phyloP scores from a whole-genome alignment of 1,139 yeast genomes.

The Scheffersomyces segobiensis region DNA sequence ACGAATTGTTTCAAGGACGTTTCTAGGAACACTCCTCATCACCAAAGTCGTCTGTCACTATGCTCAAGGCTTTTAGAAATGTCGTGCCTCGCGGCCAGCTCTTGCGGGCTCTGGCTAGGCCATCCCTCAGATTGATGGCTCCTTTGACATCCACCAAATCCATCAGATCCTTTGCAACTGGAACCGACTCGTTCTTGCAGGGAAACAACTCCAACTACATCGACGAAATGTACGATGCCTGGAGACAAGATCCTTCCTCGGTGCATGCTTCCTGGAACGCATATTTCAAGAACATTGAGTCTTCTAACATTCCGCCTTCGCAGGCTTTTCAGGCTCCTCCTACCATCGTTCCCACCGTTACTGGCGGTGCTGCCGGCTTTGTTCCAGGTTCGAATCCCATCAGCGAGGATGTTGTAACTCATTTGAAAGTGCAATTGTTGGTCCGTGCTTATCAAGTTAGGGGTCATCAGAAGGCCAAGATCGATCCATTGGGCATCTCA shows the following conservation, averaged over 20 bases:
- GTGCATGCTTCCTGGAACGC: constrained; percentile 98
- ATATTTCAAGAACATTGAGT: constrained; percentile 86
- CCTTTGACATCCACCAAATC: neutral
- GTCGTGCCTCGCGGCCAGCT: constrained; percentile 36
- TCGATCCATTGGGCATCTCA: constrained; percentile 90
- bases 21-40: neutral
- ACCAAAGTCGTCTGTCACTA: constrained; percentile 11
- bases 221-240: constrained; percentile 96
- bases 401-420: constrained; percentile 74
- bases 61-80: constrained; percentile 49
- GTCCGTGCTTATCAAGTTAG: constrained; percentile 99
- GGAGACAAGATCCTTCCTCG: constrained; percentile 85
- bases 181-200: constrained; percentile 71
- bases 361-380: constrained; percentile 69
- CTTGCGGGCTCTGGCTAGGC: constrained; percentile 15
- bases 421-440: constrained; percentile 90
- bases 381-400: constrained; percentile 49
- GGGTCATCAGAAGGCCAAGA: constrained; percentile 94
- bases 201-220: constrained; percentile 88
- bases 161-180: constrained; percentile 19
- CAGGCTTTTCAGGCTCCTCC: constrained; percentile 91
- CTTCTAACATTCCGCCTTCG: constrained; percentile 66
- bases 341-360: constrained; percentile 71
- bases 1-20: neutral
- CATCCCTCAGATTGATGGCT: constrained; percentile 8